phyloP scores from a whole-genome alignment of 106 monocot species.

The Narthecium ossifragum region DNA sequence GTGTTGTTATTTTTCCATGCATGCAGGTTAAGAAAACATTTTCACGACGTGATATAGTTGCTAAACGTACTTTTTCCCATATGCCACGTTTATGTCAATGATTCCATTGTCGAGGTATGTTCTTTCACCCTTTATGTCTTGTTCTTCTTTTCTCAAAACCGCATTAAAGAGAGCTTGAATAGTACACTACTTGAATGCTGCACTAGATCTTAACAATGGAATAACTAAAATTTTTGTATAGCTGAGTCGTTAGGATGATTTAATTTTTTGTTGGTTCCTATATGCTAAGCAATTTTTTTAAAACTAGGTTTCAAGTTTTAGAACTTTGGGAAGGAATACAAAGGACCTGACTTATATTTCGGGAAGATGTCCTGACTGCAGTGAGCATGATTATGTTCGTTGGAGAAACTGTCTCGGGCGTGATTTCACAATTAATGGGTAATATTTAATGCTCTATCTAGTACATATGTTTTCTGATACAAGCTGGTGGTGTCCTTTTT shows the following conservation, averaged over 20 bases:
- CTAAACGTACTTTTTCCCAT: conserved; percentile 91
- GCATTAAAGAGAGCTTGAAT: too few species aligned
- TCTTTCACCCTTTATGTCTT: too few species aligned
- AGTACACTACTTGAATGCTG: too few species aligned
- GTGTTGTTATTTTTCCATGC: too few species aligned
- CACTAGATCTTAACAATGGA: too few species aligned
- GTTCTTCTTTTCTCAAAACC: too few species aligned
- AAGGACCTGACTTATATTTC: conserved; percentile 16
- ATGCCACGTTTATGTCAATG: conserved; percentile 82
- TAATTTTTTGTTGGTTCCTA: too few species aligned
- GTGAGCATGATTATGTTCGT: conserved; percentile 59
- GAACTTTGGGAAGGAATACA: conserved; percentile 44
- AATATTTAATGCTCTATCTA: conserved; percentile 1
- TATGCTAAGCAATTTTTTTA: too few species aligned
- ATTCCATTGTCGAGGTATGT: conserved; percentile 77
- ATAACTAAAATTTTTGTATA: too few species aligned
- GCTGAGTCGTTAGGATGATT: too few species aligned
- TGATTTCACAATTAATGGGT: conserved; percentile 97
- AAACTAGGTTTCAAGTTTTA: conserved; percentile 93
- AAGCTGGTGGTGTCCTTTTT: neutral
- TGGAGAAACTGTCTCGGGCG: conserved; percentile 85
- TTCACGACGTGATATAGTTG: conserved; percentile 71
- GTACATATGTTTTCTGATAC: neutral
- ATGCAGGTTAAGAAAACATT: conserved; percentile 75
- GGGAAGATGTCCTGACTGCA: conserved; percentile 37